These are phyloP conservation scores for Sarocladium oryzae DNA, from an alignment of 2,329 filamentous ascomycete species.

Conservation along the genomic window DNA sequence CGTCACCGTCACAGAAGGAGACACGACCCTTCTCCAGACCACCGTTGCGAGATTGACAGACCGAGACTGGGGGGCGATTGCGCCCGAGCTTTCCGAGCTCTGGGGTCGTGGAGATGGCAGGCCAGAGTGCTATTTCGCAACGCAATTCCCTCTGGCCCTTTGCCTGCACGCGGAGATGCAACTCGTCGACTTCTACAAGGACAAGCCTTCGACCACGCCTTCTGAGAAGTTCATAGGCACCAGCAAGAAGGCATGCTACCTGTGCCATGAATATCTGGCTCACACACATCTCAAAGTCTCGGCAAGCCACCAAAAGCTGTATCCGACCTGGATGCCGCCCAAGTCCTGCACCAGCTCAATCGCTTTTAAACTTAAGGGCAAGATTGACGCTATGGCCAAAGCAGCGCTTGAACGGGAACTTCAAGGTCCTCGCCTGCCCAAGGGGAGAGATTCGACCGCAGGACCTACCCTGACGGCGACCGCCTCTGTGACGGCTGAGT, in stretches of 20 bases:
- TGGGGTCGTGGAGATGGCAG: constrained; percentile 6
- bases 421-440: constrained; percentile 12
- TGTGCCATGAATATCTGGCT: constrained; percentile 21
- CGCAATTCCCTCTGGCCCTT: constrained; percentile 14
- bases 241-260: constrained; percentile 27
- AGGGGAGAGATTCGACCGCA: constrained; percentile 15
- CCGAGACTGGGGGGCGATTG: background rate
- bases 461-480: constrained; percentile 15
- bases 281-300: constrained; percentile 21
- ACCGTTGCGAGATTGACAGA: background rate
- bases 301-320: constrained; percentile 25
- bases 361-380: background rate
- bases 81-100: background rate
- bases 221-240: constrained; percentile 22
- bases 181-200: constrained; percentile 23
- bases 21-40: background rate
- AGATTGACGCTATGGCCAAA: background rate
- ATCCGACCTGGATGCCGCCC: constrained; percentile 24
- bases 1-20: background rate
- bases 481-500: background rate
- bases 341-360: constrained; percentile 14
- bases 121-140: constrained; percentile 15
- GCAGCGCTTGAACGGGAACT: constrained; percentile 15
- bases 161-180: constrained; percentile 28
- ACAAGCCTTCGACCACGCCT: constrained; percentile 16